A percentile compares a stretch with the other conserved stretches of the same genome.
phyloP scores from a whole-genome alignment of 2,329 filamentous ascomycete species.

The Monosporascus sp. region DNA sequence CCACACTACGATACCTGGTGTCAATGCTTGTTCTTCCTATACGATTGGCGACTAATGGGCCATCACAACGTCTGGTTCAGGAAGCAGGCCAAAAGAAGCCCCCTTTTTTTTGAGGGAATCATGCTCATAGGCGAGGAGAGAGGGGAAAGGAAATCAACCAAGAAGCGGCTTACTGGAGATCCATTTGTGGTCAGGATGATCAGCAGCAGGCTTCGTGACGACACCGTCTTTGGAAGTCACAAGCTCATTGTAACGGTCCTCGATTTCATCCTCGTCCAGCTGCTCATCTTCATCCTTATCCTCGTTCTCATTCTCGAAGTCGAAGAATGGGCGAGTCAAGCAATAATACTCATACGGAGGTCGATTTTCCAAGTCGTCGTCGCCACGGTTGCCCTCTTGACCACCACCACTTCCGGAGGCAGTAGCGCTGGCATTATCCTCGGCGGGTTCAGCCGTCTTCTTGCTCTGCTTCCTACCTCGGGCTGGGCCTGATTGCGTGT shows the following conservation, averaged over 20 bases:
- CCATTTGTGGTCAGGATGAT: constrained; percentile 11
- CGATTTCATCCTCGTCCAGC: constrained; percentile 14
- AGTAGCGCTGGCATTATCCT: neutral
- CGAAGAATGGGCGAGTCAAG: constrained; percentile 16
- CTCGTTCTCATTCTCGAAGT: constrained; percentile 15
- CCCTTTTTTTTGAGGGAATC: too few relatives aligned
- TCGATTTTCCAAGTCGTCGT: constrained; percentile 6
- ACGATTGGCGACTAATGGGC: too few relatives aligned
- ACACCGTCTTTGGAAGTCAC: constrained; percentile 5
- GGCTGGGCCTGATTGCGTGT: neutral
- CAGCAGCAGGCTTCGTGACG: constrained; percentile 8
- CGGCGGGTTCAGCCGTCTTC: neutral
- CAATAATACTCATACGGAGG: constrained; percentile 14
- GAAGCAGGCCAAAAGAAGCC: too few relatives aligned
- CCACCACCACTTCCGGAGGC: neutral
- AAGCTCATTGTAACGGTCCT: constrained; percentile 8
- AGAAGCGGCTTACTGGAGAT: constrained; percentile 3
- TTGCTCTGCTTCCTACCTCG: neutral
- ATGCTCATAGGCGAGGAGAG: too few relatives aligned
- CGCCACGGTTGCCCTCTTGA: constrained; percentile 3
- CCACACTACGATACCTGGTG: constrained; percentile 4
- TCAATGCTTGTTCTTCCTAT: too few relatives aligned
- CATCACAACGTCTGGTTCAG: too few relatives aligned
- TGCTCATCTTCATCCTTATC: constrained; percentile 14
- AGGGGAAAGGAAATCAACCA: too few relatives aligned